phyloP scores from a whole-genome alignment of 2,329 filamentous ascomycete species.

The Aspergillus ustus region DNA sequence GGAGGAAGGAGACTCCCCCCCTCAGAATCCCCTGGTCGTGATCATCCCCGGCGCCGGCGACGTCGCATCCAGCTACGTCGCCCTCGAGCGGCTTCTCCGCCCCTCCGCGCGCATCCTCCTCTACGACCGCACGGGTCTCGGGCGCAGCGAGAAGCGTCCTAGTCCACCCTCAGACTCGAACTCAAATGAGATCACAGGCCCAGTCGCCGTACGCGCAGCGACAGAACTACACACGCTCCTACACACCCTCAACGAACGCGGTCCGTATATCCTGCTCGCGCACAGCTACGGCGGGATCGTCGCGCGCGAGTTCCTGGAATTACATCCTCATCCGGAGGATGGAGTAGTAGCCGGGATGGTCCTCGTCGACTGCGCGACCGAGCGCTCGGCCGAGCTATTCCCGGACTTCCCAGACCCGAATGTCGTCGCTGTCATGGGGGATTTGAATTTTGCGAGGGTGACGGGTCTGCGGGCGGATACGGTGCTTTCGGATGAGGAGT shows the following conservation, averaged over 20 bases:
- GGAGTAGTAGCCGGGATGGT: slow-evolving; percentile 47
- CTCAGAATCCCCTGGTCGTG: slow-evolving; percentile 37
- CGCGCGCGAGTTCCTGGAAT: slow-evolving; percentile 45
- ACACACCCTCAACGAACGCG: slow-evolving; percentile 21
- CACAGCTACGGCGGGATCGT: slow-evolving; percentile 49
- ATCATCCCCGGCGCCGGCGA: slow-evolving; percentile 44
- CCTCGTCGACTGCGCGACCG: slow-evolving; percentile 42
- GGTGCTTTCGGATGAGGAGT: slow-evolving; percentile 39
- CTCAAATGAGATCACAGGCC: neutral
- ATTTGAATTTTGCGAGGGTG: slow-evolving; percentile 36
- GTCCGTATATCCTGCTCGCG: slow-evolving; percentile 41
- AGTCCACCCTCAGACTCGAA: slow-evolving; percentile 22
- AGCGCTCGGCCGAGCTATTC: slow-evolving; percentile 38
- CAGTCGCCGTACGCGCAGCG: slow-evolving; percentile 34
- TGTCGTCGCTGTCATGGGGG: slow-evolving; percentile 35
- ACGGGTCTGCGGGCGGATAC: slow-evolving; percentile 37
- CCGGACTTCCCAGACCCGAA: slow-evolving; percentile 36
- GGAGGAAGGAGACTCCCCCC: neutral
- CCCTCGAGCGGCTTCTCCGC: slow-evolving; percentile 36
- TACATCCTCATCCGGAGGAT: slow-evolving; percentile 28
- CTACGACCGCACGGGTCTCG: slow-evolving; percentile 47
- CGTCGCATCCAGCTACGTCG: slow-evolving; percentile 38
- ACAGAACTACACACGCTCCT: slow-evolving; percentile 39
- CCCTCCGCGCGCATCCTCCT: slow-evolving; percentile 35
- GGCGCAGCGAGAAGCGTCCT: slow-evolving; percentile 39